Evolutionary conservation across 225 moss, liverwort and hornwort genomes (phyloP), one percentile per base, ranked within the genome.

Genomic region (Polytrichum formosum): DNA sequence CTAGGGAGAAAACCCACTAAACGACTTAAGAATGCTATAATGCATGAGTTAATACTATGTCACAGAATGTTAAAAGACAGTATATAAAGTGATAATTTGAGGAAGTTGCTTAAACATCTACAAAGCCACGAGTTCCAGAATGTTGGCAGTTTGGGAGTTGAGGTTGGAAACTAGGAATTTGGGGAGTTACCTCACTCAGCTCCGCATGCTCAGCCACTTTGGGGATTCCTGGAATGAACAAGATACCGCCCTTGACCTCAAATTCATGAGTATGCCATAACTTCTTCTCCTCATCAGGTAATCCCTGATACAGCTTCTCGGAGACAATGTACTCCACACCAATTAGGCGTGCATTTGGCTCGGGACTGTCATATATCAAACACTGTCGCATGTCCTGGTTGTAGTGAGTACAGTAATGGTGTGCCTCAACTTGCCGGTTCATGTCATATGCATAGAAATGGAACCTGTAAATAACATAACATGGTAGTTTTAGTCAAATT

Each of bases 321-420:
- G 91, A 81, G 26, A 94, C 78, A n/a, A 90, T 91, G n/a, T 93
- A 93, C 80, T 93, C 93, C 31, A 93, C 80, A 18, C 93, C 93
- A 66, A 93, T 90, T 19, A 93, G 74, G 63, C 33, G 80, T 5
- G 93, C 93, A 16, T 90, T 82, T 60, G 59, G 46, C 23, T 85
- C 90, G 0, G 91, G 82, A 22, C 71, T 74, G 65, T 76, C 82
- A 54, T 85, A 93, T 28, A 93, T 85, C 61, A 89, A 63, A 26
- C 93, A 93, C 75, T 93, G 93, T 31, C 91, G 78, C 79, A 93
- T 67, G 8, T 93, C 93, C 69, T 93, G 87, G 66, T 93, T 93
- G 67, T 72, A 66, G 67, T 85, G 85, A 20, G 77, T 87, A 82
- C 93, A 93, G 77, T 87, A 93, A 70, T 93, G 93, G 55, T 93